These are phyloP conservation scores for Nicotiana paniculata DNA, from an alignment of 257 asterid genomes.

Conservation along the genomic window DNA sequence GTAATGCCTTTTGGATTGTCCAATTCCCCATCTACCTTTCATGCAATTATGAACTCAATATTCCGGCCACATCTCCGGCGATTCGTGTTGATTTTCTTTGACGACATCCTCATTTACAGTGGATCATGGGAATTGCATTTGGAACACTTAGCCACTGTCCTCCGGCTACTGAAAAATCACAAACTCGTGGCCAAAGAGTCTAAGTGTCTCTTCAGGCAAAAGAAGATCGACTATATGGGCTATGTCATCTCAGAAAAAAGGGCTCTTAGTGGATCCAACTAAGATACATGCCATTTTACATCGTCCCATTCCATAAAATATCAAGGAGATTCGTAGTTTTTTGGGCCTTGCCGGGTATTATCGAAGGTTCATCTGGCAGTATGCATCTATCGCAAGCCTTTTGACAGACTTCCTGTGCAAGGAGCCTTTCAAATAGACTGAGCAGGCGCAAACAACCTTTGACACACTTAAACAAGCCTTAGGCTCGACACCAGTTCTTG, in stretches of 20 bases:
- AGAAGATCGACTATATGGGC: neutral
- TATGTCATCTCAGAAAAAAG: neutral
- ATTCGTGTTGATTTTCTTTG: constrained; percentile 2
- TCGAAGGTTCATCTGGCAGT: neutral
- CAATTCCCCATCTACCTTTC: neutral
- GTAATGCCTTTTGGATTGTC: neutral
- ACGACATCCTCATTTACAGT: constrained; percentile 10
- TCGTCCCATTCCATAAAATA: neutral
- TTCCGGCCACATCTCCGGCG: neutral
- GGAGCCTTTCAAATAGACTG: neutral
- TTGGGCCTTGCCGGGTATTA: constrained; percentile 6
- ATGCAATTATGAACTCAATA: neutral
- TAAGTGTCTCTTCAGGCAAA: neutral
- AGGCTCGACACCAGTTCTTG: neutral
- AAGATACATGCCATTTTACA: too few relatives aligned
- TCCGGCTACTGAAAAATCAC: neutral
- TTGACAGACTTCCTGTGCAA: neutral
- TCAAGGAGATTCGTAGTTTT: neutral
- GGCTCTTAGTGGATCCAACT: neutral
- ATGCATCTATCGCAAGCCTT: neutral
- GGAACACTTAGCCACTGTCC: neutral
- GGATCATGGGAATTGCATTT: neutral
- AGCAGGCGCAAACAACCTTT: neutral
- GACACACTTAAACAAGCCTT: neutral
- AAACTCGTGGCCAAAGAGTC: neutral